Evolutionary conservation across 192 early-diverging fungal genomes (phyloP).

Genomic region (Cladochytrium replicatum): DNA sequence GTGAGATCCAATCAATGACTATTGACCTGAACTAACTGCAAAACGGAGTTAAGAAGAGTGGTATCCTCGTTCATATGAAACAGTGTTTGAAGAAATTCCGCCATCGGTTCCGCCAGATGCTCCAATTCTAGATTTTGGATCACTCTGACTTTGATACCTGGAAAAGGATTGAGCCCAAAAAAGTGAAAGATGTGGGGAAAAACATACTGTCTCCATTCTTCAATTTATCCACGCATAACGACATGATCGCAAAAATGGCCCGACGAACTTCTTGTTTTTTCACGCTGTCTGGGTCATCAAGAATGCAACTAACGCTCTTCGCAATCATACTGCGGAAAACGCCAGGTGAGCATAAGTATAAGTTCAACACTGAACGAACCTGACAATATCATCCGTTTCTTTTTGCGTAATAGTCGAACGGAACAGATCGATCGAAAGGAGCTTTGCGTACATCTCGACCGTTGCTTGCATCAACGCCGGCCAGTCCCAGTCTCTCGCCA

Average conservation of each 20-base stretch:
- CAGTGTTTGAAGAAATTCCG: constrained; percentile 57
- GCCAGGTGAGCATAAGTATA: too few species aligned
- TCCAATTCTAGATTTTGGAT: constrained; percentile 56
- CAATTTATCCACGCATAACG: constrained; percentile 46
- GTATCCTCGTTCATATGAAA: constrained; percentile 50
- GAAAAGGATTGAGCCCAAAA: too few species aligned
- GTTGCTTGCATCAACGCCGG: too few species aligned
- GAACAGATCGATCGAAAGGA: too few species aligned
- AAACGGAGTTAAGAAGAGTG: constrained; percentile 62
- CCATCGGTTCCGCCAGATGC: constrained; percentile 73
- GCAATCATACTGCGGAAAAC: constrained; percentile 45
- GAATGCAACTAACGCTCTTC: constrained; percentile 35
- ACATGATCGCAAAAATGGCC: constrained; percentile 55
- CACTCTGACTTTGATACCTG: neutral
- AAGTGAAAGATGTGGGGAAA: too few species aligned
- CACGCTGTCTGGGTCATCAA: constrained; percentile 67
- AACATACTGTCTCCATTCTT: constrained; percentile 15
- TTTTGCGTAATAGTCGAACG: too few species aligned
- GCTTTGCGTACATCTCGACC: too few species aligned
- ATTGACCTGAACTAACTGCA: constrained; percentile 3
- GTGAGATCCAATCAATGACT: too few species aligned
- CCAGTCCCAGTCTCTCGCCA: too few species aligned
- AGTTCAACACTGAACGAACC: too few species aligned
- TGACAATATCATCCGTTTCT: too few species aligned
- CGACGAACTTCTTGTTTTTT: constrained; percentile 52